Evolutionary conservation across 805 yeast genomes (phyloP).

Genomic region (Starmerella sp.): DNA sequence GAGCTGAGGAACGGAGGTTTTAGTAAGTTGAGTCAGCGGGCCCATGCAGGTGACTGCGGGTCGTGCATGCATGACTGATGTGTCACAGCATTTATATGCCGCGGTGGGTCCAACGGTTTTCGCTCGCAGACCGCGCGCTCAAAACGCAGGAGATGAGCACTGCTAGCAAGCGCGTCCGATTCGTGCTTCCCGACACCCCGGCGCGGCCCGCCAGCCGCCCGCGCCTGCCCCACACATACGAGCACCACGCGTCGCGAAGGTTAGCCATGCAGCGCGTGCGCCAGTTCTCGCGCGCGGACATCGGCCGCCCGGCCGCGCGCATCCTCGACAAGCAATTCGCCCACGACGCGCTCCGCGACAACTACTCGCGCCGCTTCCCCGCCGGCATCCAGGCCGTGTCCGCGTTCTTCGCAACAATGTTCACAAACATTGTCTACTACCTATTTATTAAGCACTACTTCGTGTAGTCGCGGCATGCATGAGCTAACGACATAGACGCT

Average conservation of each 20-base stretch:
- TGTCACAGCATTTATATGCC: background rate
- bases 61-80: background rate
- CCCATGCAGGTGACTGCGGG: too few relatives aligned
- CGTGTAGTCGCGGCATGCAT: background rate
- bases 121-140: background rate
- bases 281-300: background rate
- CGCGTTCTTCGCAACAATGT: background rate
- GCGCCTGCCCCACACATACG: constrained; percentile 1
- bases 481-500: background rate
- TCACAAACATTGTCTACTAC: constrained; percentile 14
- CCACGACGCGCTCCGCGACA: background rate
- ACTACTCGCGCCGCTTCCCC: background rate
- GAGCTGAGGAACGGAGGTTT: background rate
- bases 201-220: background rate
- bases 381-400: background rate
- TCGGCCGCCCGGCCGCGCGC: background rate
- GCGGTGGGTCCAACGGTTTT: background rate
- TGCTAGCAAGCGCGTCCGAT: background rate
- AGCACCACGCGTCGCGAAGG: constrained; percentile 1
- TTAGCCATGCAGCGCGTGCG: constrained; percentile 1
- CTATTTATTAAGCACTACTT: constrained; percentile 18
- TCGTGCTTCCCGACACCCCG: background rate
- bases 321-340: background rate
- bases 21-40: background rate
- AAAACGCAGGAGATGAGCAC: background rate